These are phyloP conservation scores for Paradendryphiella salina DNA, from an alignment of 2,329 filamentous ascomycete species.

Conservation along the genomic window DNA sequence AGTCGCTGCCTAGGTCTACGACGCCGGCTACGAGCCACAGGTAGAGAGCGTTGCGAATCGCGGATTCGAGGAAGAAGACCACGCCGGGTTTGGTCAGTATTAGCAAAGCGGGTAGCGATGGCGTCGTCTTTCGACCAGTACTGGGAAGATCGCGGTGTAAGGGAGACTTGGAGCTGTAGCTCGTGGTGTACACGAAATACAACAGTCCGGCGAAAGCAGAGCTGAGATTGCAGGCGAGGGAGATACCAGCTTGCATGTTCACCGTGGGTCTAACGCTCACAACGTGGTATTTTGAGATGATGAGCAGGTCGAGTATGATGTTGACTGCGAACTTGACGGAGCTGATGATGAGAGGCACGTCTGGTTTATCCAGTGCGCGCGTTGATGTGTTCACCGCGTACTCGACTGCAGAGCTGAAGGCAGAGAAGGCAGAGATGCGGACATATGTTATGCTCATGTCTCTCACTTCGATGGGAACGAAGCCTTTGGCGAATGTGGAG, in stretches of 20 bases:
- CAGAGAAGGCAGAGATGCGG: constrained; percentile 65
- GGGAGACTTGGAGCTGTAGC: constrained; percentile 16
- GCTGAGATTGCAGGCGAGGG: constrained; percentile 58
- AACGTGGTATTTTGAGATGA: constrained; percentile 69
- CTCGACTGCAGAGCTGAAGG: constrained; percentile 65
- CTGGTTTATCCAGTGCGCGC: constrained; percentile 67
- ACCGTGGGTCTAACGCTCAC: constrained; percentile 58
- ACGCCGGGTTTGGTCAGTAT: constrained; percentile 61
- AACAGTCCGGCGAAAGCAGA: constrained; percentile 53
- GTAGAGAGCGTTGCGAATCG: constrained; percentile 69
- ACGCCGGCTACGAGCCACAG: constrained; percentile 71
- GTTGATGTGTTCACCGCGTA: constrained; percentile 64
- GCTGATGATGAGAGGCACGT: constrained; percentile 69
- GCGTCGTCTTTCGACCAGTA: background rate
- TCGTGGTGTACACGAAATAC: constrained; percentile 60
- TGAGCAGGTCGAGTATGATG: constrained; percentile 66
- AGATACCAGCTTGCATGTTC: constrained; percentile 66
- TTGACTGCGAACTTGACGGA: constrained; percentile 66
- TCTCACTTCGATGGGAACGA: constrained; percentile 65
- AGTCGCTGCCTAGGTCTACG: constrained; percentile 63
- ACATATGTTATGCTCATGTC: constrained; percentile 64
- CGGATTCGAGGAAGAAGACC: constrained; percentile 66
- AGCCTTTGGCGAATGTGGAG: constrained; percentile 59
- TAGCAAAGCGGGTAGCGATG: constrained; percentile 44
- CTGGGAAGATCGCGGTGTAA: constrained; percentile 23